Evolutionary conservation across 1,284 basidiomycete species (phyloP), one percentile per base, ranked within the genome.

Genomic region (Papiliotrema laurentii): DNA sequence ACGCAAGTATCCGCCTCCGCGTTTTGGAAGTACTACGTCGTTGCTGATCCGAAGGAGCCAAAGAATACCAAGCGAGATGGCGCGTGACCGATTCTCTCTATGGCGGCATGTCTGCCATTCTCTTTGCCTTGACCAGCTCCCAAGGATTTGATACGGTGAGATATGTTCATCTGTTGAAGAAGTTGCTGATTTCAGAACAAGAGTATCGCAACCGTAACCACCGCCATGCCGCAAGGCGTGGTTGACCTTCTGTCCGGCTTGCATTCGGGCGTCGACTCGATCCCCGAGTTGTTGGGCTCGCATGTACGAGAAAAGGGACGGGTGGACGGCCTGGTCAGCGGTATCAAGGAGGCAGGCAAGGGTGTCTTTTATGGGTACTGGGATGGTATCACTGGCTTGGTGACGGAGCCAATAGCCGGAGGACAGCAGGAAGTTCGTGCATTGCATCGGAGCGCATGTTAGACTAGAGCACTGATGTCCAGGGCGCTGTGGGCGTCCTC

Each of bases 351-450:
- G 56, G 80, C 73, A 4, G 78, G 54, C 2, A 68, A 69, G 58
- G 70, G 73, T 4, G 50, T 76, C 7, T 65, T 64, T 31, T 72
- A 63, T 41, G 73, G 79, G 4, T 76, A 77, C 43, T 78, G 77
- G 56, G 80, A 81, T 58, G 81, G 79, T 13, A 78, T 81, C 44
- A 78, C 78, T 0, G 80, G 79, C 1, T 67, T 81, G 2, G 75
- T 80, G n/a, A 75, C 66, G 14, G 79, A 81, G 56, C 79, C 80
- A 1, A 49, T 77, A 6, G 65, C 73, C 55, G 79, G 79, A 0
- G 78, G 72, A 5, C 75, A 78, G 69, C 76, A 79, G 58, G 77
- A 77, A 58, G 77, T 77, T 31, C n/a, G 19, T 37, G 44, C 5
- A 36, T 22, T 28, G 39, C 22, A 13, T 19, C 22, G 26, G 31